A percentile compares a stretch with the other conserved stretches of the same genome.
phyloP scores from a whole-genome alignment of 2,329 filamentous ascomycete genomes.

The Fusarium torulosum region DNA sequence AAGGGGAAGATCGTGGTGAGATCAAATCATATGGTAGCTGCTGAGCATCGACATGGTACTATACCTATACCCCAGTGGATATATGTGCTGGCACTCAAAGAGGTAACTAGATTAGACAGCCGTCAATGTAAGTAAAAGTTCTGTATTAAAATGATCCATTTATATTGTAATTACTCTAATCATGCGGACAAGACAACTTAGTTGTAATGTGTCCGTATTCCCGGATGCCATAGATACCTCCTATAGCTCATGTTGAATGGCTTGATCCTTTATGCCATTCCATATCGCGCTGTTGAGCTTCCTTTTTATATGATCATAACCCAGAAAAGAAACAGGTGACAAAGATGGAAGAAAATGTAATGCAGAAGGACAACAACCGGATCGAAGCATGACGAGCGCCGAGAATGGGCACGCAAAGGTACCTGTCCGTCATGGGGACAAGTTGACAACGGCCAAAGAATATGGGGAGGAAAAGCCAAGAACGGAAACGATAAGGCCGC shows the following conservation, averaged over 20 bases:
- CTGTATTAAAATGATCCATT: conserved; percentile 20
- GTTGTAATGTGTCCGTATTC: conserved; percentile 21
- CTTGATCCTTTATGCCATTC: conserved; percentile 46
- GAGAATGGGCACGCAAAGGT: conserved; percentile 1
- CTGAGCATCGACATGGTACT: neutral
- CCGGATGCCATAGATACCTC: conserved; percentile 35
- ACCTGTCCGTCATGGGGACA: conserved; percentile 4
- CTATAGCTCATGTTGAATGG: conserved; percentile 55
- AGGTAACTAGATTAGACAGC: neutral
- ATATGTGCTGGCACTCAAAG: neutral
- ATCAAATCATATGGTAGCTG: conserved; percentile 8
- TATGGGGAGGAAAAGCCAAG: conserved; percentile 7
- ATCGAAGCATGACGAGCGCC: conserved; percentile 2
- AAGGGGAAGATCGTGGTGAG: neutral
- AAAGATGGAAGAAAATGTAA: conserved; percentile 4
- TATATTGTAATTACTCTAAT: conserved; percentile 24
- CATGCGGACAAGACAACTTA: conserved; percentile 21
- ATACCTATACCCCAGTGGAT: neutral
- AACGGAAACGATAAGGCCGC: conserved; percentile 23
- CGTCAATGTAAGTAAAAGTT: conserved; percentile 6
- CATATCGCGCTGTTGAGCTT: conserved; percentile 43
- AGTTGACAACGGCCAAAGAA: neutral
- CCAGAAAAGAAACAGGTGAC: conserved; percentile 24
- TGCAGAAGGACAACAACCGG: conserved; percentile 7
- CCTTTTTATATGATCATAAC: conserved; percentile 40